These are phyloP conservation scores for Dorcoceras hygrometricum DNA, from an alignment of 257 asterid species.

Conservation along the genomic window DNA sequence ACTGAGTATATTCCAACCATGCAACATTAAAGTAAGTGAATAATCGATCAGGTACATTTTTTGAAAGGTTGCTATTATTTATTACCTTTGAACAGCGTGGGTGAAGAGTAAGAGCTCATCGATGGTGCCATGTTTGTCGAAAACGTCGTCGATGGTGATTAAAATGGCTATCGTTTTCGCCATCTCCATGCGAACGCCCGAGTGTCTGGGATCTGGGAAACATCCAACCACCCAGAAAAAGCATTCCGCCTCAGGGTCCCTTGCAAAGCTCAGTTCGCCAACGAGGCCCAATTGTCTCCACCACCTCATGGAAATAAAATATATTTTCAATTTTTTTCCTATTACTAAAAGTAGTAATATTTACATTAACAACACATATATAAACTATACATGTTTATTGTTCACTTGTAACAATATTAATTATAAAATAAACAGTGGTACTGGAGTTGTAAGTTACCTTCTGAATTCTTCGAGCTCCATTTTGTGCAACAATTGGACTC, in stretches of 20 bases:
- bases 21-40: too few species aligned
- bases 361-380: too few species aligned
- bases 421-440: too few species aligned
- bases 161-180: constrained; percentile 41
- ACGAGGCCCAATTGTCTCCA: constrained; percentile 43
- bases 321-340: too few species aligned
- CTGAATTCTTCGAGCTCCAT: constrained; percentile 35
- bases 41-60: too few species aligned
- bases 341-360: too few species aligned
- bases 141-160: constrained; percentile 38
- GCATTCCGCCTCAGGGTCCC: constrained; percentile 37
- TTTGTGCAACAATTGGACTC: constrained; percentile 36
- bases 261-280: constrained; percentile 36
- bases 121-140: constrained; percentile 32
- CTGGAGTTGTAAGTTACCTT: constrained; percentile 24
- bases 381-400: too few species aligned
- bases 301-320: constrained; percentile 29
- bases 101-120: constrained; percentile 36
- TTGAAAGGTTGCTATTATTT: too few species aligned
- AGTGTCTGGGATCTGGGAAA: constrained; percentile 38
- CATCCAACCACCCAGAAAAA: constrained; percentile 44
- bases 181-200: constrained; percentile 30
- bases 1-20: too few species aligned
- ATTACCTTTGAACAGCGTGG: constrained; percentile 37
- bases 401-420: too few species aligned